These are phyloP conservation scores for Aspergillus ostianus DNA, from an alignment of 495 filamentous ascomycete genomes.

Conservation along the genomic window DNA sequence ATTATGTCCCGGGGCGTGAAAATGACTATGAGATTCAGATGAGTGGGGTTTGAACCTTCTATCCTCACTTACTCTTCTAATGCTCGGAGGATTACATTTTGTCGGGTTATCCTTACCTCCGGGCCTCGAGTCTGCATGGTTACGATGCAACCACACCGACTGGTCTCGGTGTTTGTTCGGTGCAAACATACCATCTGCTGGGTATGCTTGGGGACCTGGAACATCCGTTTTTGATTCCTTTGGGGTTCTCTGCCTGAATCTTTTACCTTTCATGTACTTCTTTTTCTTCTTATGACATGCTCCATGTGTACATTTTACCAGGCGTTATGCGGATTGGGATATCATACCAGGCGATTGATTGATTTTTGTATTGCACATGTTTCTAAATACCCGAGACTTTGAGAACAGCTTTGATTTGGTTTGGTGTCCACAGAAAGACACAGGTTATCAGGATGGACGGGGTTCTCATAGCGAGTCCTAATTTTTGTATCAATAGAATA, in stretches of 20 bases:
- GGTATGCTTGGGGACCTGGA: neutral
- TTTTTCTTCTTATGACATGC: neutral
- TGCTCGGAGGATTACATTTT: too few species aligned
- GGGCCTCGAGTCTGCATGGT: neutral
- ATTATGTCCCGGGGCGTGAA: conserved; percentile 15
- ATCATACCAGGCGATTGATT: conserved; percentile 1
- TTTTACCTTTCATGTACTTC: neutral
- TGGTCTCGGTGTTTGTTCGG: neutral
- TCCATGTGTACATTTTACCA: neutral
- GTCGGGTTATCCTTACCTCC: neutral
- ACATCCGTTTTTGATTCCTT: neutral
- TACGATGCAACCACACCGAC: neutral
- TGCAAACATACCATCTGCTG: neutral
- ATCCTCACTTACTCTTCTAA: neutral
- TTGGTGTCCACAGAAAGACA: neutral
- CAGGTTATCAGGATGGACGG: neutral
- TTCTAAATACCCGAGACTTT: neutral
- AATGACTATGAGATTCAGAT: conserved; percentile 16
- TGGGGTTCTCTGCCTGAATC: neutral
- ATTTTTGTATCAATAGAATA: neutral
- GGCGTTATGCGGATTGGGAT: neutral
- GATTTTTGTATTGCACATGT: neutral
- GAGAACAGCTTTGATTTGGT: neutral
- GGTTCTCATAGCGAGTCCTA: neutral
- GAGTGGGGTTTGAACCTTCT: conserved; percentile 8